These are phyloP conservation scores for Parathielavia hyrcaniae DNA, from an alignment of 495 filamentous ascomycete genomes.

Conservation along the genomic window DNA sequence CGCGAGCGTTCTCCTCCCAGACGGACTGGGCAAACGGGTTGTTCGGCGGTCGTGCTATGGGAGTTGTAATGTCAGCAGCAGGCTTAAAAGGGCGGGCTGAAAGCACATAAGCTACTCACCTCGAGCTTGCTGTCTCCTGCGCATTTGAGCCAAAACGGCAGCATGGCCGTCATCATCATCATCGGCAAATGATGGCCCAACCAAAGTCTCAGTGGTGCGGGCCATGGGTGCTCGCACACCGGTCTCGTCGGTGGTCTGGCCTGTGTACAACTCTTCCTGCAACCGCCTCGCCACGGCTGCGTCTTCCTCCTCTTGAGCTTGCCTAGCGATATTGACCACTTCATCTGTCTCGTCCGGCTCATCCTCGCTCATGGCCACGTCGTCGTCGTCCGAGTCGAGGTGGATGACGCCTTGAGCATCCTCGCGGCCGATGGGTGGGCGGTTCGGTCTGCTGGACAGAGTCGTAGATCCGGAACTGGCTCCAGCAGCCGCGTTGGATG, in stretches of 20 bases:
- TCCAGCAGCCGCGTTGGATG: slow-evolving; percentile 27
- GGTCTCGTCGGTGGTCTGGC: slow-evolving; percentile 43
- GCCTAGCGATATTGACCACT: slow-evolving; percentile 37
- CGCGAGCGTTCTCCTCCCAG: slow-evolving; percentile 56
- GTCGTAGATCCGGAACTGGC: slow-evolving; percentile 20
- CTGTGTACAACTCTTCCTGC: slow-evolving; percentile 84
- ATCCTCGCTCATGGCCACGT: slow-evolving; percentile 55
- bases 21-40: slow-evolving; percentile 82
- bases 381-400: slow-evolving; percentile 63
- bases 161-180: slow-evolving; percentile 56
- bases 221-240: slow-evolving; percentile 85
- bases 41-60: slow-evolving; percentile 11
- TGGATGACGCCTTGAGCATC: slow-evolving; percentile 59
- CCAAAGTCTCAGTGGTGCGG: slow-evolving; percentile 82
- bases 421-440: slow-evolving; percentile 36
- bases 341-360: slow-evolving; percentile 33
- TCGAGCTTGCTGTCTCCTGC: slow-evolving; percentile 45
- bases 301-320: slow-evolving; percentile 67
- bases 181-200: slow-evolving; percentile 57
- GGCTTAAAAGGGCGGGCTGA: not conserved
- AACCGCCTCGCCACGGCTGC: slow-evolving; percentile 85
- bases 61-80: not conserved
- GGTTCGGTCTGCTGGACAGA: slow-evolving; percentile 22
- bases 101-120: slow-evolving; percentile 30
- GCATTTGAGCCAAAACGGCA: slow-evolving; percentile 61